phyloP scores from a whole-genome alignment of 2,329 filamentous ascomycete species.

The Talaromyces amestolkiae region DNA sequence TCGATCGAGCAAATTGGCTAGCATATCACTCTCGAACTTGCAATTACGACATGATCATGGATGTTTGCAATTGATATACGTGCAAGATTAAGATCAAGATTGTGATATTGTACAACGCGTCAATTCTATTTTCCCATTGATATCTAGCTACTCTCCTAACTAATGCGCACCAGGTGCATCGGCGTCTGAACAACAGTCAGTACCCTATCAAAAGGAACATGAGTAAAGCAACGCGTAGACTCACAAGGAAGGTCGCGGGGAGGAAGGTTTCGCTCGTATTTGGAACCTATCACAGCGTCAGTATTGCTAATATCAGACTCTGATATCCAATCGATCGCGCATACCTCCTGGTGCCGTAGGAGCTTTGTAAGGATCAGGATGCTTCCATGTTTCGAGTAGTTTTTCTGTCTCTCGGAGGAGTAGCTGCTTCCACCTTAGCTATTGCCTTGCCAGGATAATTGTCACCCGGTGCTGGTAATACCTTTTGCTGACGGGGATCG shows the following conservation, averaged over 20 bases:
- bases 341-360: slow-evolving; percentile 91
- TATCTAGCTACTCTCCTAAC: slow-evolving; percentile 9
- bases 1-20: not conserved
- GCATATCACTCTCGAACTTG: not conserved
- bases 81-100: not conserved
- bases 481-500: slow-evolving; percentile 82
- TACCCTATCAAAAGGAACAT: not conserved
- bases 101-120: not conserved
- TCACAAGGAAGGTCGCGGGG: slow-evolving; percentile 74
- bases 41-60: not conserved
- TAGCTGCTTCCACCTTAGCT: slow-evolving; percentile 53
- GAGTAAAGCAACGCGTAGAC: not conserved
- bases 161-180: slow-evolving; percentile 28
- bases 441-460: not conserved
- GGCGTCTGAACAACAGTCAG: slow-evolving; percentile 41
- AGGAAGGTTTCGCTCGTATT: slow-evolving; percentile 92
- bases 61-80: not conserved
- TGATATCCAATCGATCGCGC: slow-evolving; percentile 26
- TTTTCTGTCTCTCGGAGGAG: slow-evolving; percentile 85
- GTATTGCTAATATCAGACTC: not conserved
- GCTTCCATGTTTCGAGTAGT: slow-evolving; percentile 89
- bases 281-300: slow-evolving; percentile 64
- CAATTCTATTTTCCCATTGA: slow-evolving; percentile 6
- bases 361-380: slow-evolving; percentile 86
- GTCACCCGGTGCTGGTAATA: slow-evolving; percentile 40